These are phyloP conservation scores for Wickerhamiella pararugosa DNA, from an alignment of 1,139 yeast genomes.

Conservation along the genomic window DNA sequence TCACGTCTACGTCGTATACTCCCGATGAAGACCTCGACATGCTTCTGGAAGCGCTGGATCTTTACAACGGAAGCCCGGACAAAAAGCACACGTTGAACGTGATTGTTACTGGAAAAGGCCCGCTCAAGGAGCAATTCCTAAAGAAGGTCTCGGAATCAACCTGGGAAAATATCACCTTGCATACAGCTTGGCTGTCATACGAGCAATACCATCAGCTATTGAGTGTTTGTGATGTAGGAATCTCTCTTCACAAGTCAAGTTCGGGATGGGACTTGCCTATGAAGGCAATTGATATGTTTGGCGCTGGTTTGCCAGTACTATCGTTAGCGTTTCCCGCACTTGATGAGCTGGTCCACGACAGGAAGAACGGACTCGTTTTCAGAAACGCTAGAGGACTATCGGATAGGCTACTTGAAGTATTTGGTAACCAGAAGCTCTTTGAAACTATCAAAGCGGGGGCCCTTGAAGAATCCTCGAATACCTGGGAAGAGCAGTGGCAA, in stretches of 20 bases:
- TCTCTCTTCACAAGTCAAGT: constrained; percentile 81
- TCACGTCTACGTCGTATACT: constrained; percentile 87
- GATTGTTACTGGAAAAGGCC: constrained; percentile 91
- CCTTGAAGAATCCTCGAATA: constrained; percentile 39
- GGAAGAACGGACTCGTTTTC: constrained; percentile 33
- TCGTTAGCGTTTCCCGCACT: constrained; percentile 58
- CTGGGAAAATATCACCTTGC: constrained; percentile 34
- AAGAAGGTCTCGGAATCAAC: constrained; percentile 17
- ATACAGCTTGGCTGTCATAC: constrained; percentile 59
- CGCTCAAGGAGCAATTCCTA: constrained; percentile 34
- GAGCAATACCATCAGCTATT: constrained; percentile 71
- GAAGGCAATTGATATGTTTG: constrained; percentile 94
- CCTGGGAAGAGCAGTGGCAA: constrained; percentile 74
- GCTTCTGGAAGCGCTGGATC: constrained; percentile 50
- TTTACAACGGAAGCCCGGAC: constrained; percentile 34
- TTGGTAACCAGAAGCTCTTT: constrained; percentile 27
- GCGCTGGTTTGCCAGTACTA: constrained; percentile 87
- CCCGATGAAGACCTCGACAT: constrained; percentile 82
- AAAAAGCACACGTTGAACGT: constrained; percentile 40
- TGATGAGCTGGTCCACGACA: constrained; percentile 23
- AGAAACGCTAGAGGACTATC: constrained; percentile 35
- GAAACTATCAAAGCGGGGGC: constrained; percentile 51
- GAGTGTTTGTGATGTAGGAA: constrained; percentile 70
- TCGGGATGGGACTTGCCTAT: constrained; percentile 92
- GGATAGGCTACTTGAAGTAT: constrained; percentile 32